Percentiles rank a stretch among this genome's conserved stretches.
phyloP scores from a whole-genome alignment of 441 rosid genomes.

The Gossypium gossypioides region DNA sequence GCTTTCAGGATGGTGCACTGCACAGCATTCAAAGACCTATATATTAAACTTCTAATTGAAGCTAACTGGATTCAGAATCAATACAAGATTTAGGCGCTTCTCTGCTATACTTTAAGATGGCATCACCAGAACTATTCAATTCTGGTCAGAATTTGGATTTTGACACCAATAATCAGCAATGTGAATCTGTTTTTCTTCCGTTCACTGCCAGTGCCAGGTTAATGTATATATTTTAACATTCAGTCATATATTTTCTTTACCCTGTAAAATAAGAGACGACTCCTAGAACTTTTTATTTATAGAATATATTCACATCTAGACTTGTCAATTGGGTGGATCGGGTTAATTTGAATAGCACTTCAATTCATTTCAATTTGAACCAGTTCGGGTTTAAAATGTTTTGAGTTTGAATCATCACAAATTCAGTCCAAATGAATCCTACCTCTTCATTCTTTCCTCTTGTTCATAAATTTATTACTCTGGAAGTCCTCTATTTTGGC shows the following conservation, averaged over 20 bases:
- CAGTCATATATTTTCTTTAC: background rate
- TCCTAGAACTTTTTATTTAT: no score
- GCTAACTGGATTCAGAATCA: background rate
- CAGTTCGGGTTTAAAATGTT: no score
- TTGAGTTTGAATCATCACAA: no score
- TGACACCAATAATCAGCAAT: background rate
- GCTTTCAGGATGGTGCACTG: background rate
- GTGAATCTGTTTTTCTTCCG: background rate
- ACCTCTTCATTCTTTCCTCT: no score
- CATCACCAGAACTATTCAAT: background rate
- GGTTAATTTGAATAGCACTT: no score
- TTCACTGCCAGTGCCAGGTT: background rate
- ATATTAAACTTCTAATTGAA: background rate
- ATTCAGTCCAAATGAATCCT: no score
- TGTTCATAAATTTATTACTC: no score
- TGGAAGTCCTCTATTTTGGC: no score
- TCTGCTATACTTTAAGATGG: background rate
- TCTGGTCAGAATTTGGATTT: background rate
- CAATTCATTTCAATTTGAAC: no score
- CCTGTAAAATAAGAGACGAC: no score
- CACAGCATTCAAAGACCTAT: background rate
- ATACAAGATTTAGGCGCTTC: background rate
- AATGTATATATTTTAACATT: background rate
- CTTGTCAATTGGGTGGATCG: no score
- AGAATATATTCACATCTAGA: no score